These are phyloP conservation scores for Diplodia mutila DNA, from an alignment of 2,329 filamentous ascomycete species.

Conservation along the genomic window DNA sequence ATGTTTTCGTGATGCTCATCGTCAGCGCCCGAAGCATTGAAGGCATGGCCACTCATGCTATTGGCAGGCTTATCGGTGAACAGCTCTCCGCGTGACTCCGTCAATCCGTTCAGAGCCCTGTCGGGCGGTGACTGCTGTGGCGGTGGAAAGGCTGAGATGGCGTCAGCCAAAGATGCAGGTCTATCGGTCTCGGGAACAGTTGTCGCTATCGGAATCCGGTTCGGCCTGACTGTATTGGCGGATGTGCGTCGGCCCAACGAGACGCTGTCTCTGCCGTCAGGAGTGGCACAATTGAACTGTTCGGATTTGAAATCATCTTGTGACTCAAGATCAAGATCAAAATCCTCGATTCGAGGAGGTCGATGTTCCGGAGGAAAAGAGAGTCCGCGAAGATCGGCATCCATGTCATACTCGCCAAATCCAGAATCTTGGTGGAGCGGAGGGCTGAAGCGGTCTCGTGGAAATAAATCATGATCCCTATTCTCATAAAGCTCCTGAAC, in stretches of 20 bases:
- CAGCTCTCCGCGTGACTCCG: neutral
- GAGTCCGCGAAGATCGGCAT: neutral
- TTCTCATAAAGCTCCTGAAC: constrained; percentile 33
- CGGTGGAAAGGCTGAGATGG: too few species aligned
- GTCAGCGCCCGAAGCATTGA: neutral
- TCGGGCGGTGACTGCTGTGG: neutral
- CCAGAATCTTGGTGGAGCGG: constrained; percentile 44
- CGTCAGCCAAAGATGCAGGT: too few species aligned
- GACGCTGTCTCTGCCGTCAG: neutral
- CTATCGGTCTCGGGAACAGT: neutral
- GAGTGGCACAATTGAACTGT: neutral
- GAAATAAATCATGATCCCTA: neutral
- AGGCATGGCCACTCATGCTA: neutral
- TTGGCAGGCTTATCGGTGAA: neutral
- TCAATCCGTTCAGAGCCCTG: neutral
- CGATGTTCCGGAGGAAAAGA: neutral
- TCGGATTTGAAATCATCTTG: neutral
- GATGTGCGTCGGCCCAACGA: neutral
- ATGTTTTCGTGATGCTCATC: neutral
- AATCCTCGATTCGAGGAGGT: neutral
- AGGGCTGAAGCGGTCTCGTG: constrained; percentile 29
- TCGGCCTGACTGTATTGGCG: neutral
- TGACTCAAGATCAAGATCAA: neutral
- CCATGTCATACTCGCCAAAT: constrained; percentile 36
- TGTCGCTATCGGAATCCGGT: neutral